Evolutionary conservation across 129 eudicot genomes (phyloP).

Genomic region (Chrysanthemum makinoi): DNA sequence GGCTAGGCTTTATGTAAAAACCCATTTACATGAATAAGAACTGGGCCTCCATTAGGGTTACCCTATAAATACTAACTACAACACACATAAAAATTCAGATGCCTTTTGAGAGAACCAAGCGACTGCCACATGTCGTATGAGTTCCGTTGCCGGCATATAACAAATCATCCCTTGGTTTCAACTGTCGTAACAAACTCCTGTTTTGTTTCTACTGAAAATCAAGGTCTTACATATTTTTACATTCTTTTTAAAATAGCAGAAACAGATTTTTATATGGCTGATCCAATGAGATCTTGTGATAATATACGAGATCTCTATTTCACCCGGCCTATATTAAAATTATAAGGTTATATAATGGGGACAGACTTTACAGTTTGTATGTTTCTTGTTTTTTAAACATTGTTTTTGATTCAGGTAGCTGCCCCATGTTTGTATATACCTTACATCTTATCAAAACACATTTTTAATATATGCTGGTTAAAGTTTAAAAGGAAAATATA

Average conservation of each 20-base stretch:
- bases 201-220: neutral
- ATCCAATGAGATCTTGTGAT: slow-evolving; percentile 14
- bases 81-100: neutral
- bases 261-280: neutral
- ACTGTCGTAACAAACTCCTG: neutral
- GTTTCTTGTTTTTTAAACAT: neutral
- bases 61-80: neutral
- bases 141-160: slow-evolving; percentile 22
- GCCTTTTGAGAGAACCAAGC: slow-evolving; percentile 20
- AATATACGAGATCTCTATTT: slow-evolving; percentile 1
- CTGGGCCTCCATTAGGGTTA: slow-evolving; percentile 1
- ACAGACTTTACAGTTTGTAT: slow-evolving; percentile 3
- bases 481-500: too few species aligned
- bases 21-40: too few species aligned
- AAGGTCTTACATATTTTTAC: neutral
- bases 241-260: too few species aligned
- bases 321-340: slow-evolving; percentile 10
- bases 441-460: neutral
- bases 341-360: neutral
- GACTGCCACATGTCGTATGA: slow-evolving; percentile 1
- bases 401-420: slow-evolving; percentile 5
- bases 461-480: too few species aligned
- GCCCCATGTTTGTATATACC: neutral
- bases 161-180: neutral
- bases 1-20: too few species aligned